A percentile compares a stretch with the other conserved stretches of the same genome.
phyloP scores from a whole-genome alignment of 2,329 filamentous ascomycete species.

The Aspergillus cejpii region DNA sequence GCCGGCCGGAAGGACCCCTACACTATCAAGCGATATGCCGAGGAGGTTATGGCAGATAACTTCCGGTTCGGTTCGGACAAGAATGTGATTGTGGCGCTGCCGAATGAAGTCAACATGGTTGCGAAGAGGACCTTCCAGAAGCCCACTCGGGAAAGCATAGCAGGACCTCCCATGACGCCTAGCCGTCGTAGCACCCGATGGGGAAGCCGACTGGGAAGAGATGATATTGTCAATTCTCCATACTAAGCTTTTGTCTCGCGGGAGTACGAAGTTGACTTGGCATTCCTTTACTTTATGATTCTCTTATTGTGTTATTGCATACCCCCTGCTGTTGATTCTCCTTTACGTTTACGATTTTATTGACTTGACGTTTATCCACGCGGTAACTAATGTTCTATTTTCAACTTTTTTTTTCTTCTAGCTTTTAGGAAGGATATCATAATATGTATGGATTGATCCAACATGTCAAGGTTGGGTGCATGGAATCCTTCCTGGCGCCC shows the following conservation, averaged over 20 bases:
- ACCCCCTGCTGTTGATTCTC: constrained; percentile 23
- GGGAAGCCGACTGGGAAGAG: constrained; percentile 54
- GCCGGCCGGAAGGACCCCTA: constrained; percentile 78
- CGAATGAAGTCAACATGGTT: constrained; percentile 98
- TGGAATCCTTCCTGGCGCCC: too few species aligned
- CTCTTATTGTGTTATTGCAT: constrained; percentile 17
- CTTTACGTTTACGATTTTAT: constrained; percentile 1
- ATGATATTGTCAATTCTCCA: constrained; percentile 75
- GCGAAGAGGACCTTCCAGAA: constrained; percentile 75
- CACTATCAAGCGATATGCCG: constrained; percentile 90
- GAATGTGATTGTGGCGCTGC: constrained; percentile 93
- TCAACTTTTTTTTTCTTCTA: not conserved
- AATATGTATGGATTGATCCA: too few species aligned
- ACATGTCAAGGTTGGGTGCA: too few species aligned
- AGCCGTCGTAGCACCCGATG: constrained; percentile 31
- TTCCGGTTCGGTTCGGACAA: constrained; percentile 97
- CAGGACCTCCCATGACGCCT: constrained; percentile 49
- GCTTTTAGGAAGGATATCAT: too few species aligned
- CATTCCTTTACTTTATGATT: constrained; percentile 11
- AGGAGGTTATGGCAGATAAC: constrained; percentile 95
- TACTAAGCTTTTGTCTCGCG: constrained; percentile 39
- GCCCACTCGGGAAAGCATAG: constrained; percentile 90
- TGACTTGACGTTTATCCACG: too few species aligned
- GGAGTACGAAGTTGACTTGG: constrained; percentile 3
- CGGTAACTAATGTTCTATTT: too few species aligned